Evolutionary conservation across 2,329 filamentous ascomycete genomes (phyloP).

Genomic region (Ascochyta rabiei): DNA sequence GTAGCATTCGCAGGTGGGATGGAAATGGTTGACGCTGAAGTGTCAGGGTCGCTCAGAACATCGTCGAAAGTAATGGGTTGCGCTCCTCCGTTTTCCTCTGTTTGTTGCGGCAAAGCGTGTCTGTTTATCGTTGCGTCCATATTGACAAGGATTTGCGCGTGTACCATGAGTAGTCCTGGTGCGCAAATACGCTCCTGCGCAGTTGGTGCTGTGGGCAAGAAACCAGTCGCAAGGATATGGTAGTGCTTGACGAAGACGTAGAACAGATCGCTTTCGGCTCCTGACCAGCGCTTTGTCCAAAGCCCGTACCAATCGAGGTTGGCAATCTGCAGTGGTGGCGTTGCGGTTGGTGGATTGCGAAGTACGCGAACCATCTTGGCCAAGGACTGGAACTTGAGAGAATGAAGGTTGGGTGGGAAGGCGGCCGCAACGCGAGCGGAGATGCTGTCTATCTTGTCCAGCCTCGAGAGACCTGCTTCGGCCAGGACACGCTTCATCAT

Average conservation of each 20-base stretch:
- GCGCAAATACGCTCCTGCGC: conserved; percentile 66
- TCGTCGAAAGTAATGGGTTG: conserved; percentile 70
- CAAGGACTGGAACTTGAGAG: conserved; percentile 68
- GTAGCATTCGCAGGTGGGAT: conserved; percentile 72
- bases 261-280: conserved; percentile 85
- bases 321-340: conserved; percentile 70
- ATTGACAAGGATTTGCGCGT: conserved; percentile 79
- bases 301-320: conserved; percentile 84
- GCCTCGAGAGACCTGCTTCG: conserved; percentile 67
- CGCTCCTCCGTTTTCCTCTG: conserved; percentile 45
- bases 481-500: conserved; percentile 73
- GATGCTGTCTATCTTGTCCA: conserved; percentile 52
- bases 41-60: conserved; percentile 68
- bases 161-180: conserved; percentile 79
- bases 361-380: conserved; percentile 65
- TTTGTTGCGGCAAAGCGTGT: conserved; percentile 56
- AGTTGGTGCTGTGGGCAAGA: conserved; percentile 54
- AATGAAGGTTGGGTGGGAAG: conserved; percentile 71
- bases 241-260: conserved; percentile 92
- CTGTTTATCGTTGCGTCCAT: conserved; percentile 85
- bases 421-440: conserved; percentile 69
- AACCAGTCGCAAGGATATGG: conserved; percentile 76
- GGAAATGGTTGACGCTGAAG: conserved; percentile 66
- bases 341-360: conserved; percentile 61
- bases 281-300: conserved; percentile 86